A percentile compares a stretch with the other conserved stretches of the same genome.
phyloP scores from a whole-genome alignment of 2,329 filamentous ascomycete genomes.

The Diaporthe sp. region DNA sequence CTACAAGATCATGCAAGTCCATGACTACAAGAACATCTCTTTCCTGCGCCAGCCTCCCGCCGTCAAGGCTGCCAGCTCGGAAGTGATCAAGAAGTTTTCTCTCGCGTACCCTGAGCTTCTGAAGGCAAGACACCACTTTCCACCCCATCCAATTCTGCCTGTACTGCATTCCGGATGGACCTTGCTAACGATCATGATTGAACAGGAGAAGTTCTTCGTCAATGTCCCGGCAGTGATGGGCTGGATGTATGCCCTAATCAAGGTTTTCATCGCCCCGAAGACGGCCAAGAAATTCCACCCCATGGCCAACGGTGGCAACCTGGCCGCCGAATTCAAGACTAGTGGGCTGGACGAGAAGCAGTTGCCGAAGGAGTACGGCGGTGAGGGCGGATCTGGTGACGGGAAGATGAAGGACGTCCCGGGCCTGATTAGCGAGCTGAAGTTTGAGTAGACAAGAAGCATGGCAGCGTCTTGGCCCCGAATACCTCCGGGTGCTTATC shows the following conservation, averaged over 20 bases:
- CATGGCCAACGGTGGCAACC: conserved; percentile 78
- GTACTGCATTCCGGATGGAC: no score
- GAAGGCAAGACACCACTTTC: conserved; percentile 55
- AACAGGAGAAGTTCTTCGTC: conserved; percentile 88
- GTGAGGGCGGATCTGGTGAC: conserved; percentile 64
- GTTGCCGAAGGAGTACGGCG: conserved; percentile 85
- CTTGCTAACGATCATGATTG: neutral
- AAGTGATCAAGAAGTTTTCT: conserved; percentile 86
- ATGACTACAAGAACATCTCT: conserved; percentile 91
- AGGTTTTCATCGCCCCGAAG: conserved; percentile 79
- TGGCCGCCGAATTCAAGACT: conserved; percentile 75
- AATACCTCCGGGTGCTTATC: neutral
- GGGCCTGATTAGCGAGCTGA: conserved; percentile 33
- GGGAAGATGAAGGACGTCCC: conserved; percentile 42
- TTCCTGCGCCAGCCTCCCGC: conserved; percentile 86
- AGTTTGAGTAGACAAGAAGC: conserved; percentile 35
- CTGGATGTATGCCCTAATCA: conserved; percentile 84
- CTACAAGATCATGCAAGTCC: conserved; percentile 92
- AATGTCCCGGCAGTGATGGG: conserved; percentile 94
- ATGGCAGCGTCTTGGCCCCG: neutral
- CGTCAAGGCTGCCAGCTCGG: conserved; percentile 81
- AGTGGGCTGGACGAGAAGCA: conserved; percentile 68
- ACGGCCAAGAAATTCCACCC: conserved; percentile 86
- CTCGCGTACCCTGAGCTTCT: conserved; percentile 91
- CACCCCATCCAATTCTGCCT: neutral